Base-by-base conservation (phyloP, 1,139 yeast genomes). In the Yamadazyma kanchanaburiensis region DNA sequence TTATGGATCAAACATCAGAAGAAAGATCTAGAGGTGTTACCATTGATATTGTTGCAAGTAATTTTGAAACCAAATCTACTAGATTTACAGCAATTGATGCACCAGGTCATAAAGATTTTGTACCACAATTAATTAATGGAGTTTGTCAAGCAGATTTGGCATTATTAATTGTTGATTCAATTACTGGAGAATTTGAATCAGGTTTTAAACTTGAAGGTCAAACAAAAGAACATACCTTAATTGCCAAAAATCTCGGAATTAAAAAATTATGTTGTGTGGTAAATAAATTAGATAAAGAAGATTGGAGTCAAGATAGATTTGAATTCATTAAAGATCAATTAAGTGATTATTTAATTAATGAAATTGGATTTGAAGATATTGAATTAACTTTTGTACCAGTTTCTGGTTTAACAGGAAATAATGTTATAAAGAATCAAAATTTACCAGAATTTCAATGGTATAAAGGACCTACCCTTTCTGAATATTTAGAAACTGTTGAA, bases 1-100 rank as follows among this genome's bases (percentile, higher is more conserved):
- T 91, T 9, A 77, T 91, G 86, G 99, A 94, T 54, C 96, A 89
- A 56, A 88, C 97, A 0, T 64, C 73, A 1, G 98, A 91, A 53
- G 99, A 94, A 58, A 74, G 99, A 46, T 57, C 71, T 5, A 61
- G 89, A 40, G 98, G 99, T 40, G 96, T 94, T 4, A 94, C 99
- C 2, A 86, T 91, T 23, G 97, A 94, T 46, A 82, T 89, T 20
- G 84, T 95, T 44, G 84, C 91, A 17, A 84, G 94, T 20, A 74
- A 76, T 28, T 86, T 94, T 45, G 89, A 83, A 45, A 86, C 96
- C 0, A 46, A 54, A 0, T 56, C 53, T 2, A 72, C 82, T 1
- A 63, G 74, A 31, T 88, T 86, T 55, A 87, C 95, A 0, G 86
- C 95, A 17, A 83, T 94, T 28, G 99, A 94, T 62, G 96, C 98